Percentiles rank a stretch among this genome's conserved stretches.
Evolutionary conservation across 1,284 basidiomycete species (phyloP).

Genomic region (Ceratobasidium papillatum): DNA sequence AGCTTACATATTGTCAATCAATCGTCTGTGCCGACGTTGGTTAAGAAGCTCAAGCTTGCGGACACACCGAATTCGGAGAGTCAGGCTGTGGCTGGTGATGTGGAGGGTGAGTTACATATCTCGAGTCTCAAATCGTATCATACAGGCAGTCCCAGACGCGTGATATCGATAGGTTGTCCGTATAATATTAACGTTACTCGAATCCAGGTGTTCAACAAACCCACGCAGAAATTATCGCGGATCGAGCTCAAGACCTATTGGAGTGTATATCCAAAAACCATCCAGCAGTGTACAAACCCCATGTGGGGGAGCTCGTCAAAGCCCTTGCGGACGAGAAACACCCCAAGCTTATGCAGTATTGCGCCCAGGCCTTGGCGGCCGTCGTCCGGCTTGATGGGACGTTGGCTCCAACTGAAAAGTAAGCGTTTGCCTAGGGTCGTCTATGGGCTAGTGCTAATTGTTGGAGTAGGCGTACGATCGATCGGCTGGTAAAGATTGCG

Average conservation of each 20-base stretch:
- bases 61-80: constrained; percentile 21
- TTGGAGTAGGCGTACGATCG: constrained; percentile 65
- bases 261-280: constrained; percentile 78
- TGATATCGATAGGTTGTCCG: not conserved
- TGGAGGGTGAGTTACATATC: not conserved
- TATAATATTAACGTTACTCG: not conserved
- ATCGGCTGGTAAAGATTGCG: constrained; percentile 70
- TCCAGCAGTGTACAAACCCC: constrained; percentile 76
- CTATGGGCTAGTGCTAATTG: constrained; percentile 17
- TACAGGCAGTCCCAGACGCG: too few relatives aligned
- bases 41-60: constrained; percentile 53
- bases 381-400: constrained; percentile 67
- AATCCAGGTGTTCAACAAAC: constrained; percentile 30
- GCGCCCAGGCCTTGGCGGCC: constrained; percentile 78
- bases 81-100: not conserved
- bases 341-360: constrained; percentile 67
- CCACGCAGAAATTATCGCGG: constrained; percentile 38
- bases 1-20: constrained; percentile 82
- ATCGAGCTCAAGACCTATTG: constrained; percentile 50
- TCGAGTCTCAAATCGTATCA: not conserved
- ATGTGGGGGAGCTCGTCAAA: constrained; percentile 78
- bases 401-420: constrained; percentile 73
- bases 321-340: constrained; percentile 73
- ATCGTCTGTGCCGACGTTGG: constrained; percentile 82
- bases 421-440: constrained; percentile 49